These are phyloP conservation scores for Bigelowiella natans DNA, from an alignment of 78 protist species.

Conservation along the genomic window DNA sequence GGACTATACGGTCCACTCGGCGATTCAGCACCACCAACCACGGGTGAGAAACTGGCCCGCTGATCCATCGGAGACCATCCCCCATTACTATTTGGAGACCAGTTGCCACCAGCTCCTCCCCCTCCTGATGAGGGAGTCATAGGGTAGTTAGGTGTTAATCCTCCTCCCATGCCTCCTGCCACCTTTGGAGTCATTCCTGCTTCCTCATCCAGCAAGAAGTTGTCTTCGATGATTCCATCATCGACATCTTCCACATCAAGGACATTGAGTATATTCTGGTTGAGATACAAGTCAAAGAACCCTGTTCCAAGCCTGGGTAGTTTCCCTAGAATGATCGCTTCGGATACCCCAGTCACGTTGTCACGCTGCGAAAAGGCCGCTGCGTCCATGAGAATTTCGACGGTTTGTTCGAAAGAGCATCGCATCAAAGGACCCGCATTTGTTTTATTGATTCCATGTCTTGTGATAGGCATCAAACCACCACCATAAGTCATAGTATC, in stretches of 20 bases:
- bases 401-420: conserved; percentile 97
- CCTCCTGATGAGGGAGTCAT: background rate
- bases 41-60: background rate
- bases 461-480: conserved; percentile 82
- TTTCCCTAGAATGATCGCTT: conserved; percentile 91
- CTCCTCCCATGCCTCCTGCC: too few relatives aligned
- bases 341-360: conserved; percentile 83
- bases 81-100: too few relatives aligned
- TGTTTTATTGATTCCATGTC: conserved; percentile 95
- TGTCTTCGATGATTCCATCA: background rate
- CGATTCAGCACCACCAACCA: too few relatives aligned
- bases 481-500: conserved; percentile 96
- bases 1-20: background rate
- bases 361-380: conserved; percentile 77
- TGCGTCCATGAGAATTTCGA: conserved; percentile 91
- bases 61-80: background rate
- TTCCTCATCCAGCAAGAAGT: background rate
- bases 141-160: background rate
- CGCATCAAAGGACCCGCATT: conserved; percentile 68
- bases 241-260: conserved; percentile 27
- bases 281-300: conserved; percentile 66
- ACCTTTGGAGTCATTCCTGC: background rate
- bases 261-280: conserved; percentile 50
- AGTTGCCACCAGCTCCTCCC: too few relatives aligned
- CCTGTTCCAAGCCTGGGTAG: conserved; percentile 86